Percentiles rank a stretch among this genome's conserved stretches.
phyloP scores from a whole-genome alignment of 306 rosid genomes.

The Citrullus amarus region DNA sequence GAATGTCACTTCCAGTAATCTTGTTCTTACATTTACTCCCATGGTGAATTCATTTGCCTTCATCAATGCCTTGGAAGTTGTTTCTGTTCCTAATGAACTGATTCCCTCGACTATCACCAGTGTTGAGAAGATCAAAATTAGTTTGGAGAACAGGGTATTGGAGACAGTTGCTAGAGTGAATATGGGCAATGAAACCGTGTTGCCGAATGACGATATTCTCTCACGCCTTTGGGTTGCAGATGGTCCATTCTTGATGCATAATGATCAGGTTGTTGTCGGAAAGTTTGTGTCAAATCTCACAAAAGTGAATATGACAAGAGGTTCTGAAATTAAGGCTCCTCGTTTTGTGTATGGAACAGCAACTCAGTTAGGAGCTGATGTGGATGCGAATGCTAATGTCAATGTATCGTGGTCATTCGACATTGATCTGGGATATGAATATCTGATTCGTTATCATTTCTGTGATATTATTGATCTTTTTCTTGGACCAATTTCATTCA shows the following conservation, averaged over 20 bases:
- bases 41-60: constrained; percentile 43
- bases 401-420: constrained; percentile 46
- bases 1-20: constrained; percentile 24
- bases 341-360: constrained; percentile 37
- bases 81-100: constrained; percentile 37
- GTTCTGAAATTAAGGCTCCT: constrained; percentile 26
- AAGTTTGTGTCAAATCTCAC: constrained; percentile 21
- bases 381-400: constrained; percentile 9
- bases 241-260: constrained; percentile 17
- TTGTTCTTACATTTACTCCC: constrained; percentile 44
- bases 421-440: constrained; percentile 45
- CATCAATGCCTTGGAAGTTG: constrained; percentile 52
- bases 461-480: constrained; percentile 30
- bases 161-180: constrained; percentile 53
- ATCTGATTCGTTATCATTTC: constrained; percentile 57
- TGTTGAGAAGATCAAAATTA: constrained; percentile 15
- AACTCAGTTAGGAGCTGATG: constrained; percentile 17
- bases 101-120: constrained; percentile 23
- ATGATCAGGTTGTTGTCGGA: not conserved
- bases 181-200: constrained; percentile 43
- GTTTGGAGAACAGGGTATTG: constrained; percentile 26
- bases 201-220: constrained; percentile 32
- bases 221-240: constrained; percentile 53
- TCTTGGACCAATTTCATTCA: constrained; percentile 9
- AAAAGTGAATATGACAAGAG: constrained; percentile 22